phyloP scores from a whole-genome alignment of 2,329 filamentous ascomycete species.

The Paramyrothecium sp. region DNA sequence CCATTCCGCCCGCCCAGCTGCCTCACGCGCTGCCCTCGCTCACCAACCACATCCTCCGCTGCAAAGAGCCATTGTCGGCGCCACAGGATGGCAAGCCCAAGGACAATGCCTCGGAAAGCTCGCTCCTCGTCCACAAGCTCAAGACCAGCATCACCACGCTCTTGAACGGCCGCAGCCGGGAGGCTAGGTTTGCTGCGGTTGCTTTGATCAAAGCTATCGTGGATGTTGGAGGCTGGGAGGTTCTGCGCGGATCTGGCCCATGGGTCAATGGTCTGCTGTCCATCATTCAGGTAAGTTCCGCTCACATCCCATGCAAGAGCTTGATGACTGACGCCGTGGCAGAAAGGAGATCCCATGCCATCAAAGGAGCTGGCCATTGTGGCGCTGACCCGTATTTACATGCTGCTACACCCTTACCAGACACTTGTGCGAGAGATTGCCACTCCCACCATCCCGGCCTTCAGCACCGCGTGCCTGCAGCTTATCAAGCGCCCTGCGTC shows the following conservation, averaged over 20 bases:
- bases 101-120: slow-evolving; percentile 59
- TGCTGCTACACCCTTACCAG: slow-evolving; percentile 76
- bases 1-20: slow-evolving; percentile 70
- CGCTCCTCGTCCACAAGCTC: slow-evolving; percentile 76
- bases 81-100: slow-evolving; percentile 61
- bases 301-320: neutral
- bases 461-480: slow-evolving; percentile 71
- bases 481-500: slow-evolving; percentile 50
- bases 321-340: slow-evolving; percentile 15
- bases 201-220: slow-evolving; percentile 77
- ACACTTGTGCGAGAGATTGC: slow-evolving; percentile 85
- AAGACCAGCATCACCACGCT: slow-evolving; percentile 76
- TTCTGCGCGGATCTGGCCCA: slow-evolving; percentile 67
- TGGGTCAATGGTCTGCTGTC: slow-evolving; percentile 78
- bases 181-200: slow-evolving; percentile 76
- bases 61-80: slow-evolving; percentile 60
- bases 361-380: slow-evolving; percentile 77
- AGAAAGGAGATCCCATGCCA: slow-evolving; percentile 75
- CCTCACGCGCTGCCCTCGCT: slow-evolving; percentile 72
- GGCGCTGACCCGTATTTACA: slow-evolving; percentile 79
- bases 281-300: slow-evolving; percentile 63
- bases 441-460: slow-evolving; percentile 74
- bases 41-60: slow-evolving; percentile 56
- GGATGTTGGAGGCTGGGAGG: slow-evolving; percentile 83
- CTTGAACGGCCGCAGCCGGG: slow-evolving; percentile 70